phyloP scores from a whole-genome alignment of 1,284 basidiomycete species.

The Tylopilus orsonianus region DNA sequence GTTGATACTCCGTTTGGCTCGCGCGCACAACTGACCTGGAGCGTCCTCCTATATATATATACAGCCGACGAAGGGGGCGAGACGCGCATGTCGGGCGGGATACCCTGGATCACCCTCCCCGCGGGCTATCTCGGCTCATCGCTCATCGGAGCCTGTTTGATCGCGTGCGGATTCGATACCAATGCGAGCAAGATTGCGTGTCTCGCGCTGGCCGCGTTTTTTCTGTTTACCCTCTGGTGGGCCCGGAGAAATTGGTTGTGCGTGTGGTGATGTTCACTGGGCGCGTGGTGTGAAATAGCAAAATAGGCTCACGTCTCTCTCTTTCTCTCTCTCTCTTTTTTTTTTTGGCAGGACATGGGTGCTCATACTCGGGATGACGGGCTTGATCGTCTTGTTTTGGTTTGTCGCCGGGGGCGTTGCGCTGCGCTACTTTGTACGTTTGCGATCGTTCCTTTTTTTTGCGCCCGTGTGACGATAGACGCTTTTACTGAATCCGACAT shows the following conservation, averaged over 20 bases:
- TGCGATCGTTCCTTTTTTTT: background rate
- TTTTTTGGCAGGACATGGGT: constrained; percentile 76
- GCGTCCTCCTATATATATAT: constrained; percentile 5
- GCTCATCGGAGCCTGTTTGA: constrained; percentile 86
- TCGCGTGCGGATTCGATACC: constrained; percentile 93
- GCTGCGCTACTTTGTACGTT: constrained; percentile 64
- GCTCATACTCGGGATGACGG: constrained; percentile 74
- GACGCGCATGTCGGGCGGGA: constrained; percentile 92
- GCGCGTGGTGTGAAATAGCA: no score
- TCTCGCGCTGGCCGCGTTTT: constrained; percentile 81
- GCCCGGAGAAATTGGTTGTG: constrained; percentile 80
- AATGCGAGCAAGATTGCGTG: constrained; percentile 90
- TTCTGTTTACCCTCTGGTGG: constrained; percentile 92
- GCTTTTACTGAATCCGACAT: no score
- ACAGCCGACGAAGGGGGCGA: constrained; percentile 90
- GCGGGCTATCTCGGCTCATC: constrained; percentile 93
- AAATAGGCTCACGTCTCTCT: background rate
- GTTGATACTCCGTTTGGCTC: no score
- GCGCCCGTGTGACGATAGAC: no score
- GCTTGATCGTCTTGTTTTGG: constrained; percentile 79
- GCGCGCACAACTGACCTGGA: background rate
- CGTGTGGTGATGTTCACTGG: constrained; percentile 31
- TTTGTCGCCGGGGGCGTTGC: constrained; percentile 75
- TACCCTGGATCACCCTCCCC: constrained; percentile 81
- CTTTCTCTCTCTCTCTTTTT: no score